Evolutionary conservation across 1,284 basidiomycete species (phyloP), one percentile per base, ranked within the genome.

Genomic region (Moesziomyces aphidis): DNA sequence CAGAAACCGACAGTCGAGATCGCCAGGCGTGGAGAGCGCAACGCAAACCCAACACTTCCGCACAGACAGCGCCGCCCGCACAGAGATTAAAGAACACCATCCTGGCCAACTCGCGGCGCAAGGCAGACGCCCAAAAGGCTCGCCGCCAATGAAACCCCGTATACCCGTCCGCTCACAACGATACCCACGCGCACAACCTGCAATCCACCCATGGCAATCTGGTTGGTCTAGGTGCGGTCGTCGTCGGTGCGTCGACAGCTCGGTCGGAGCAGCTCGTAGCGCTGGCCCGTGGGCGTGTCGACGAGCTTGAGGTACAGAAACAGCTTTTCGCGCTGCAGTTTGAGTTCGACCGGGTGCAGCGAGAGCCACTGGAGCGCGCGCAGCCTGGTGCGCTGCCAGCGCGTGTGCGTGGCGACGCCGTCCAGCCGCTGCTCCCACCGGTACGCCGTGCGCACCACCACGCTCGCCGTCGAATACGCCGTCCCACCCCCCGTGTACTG

Each of bases 401-500:
- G 19, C 1, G 73, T 75, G 11, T 68, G 61, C 17, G 63, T 65
- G 2, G 55, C 47, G 11, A 63, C 53, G 0, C 63, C 70, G 50
- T 61, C 54, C 55, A 78, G 50, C 5, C 70, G 48, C 51, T 71
- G 66, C 48, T 78, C 77, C 77, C 77, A 78, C 13, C 57, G 34
- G 26, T 76, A 76, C 13, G 73, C 73, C 3, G 56, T 52, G 24
- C 77, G 70, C n/a, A 71, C 74, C 42, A 74, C 49, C 47, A 76
- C 69, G 47, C 86, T 87, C 1, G 86, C 84, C 69, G 89, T 89
- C 76, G 92, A 89, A 69, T 92, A 89, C 77, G 91, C 89, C 1
- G 91, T 92, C 0, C 91, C 92, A 7, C 88, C 89, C 0, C 90
- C 91, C 2, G 91, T 92, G 15, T 90, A 67, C 21, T 67, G 68